Base-by-base conservation (phyloP, 805 yeast genomes). In the Debaryomyces tyrocola region DNA sequence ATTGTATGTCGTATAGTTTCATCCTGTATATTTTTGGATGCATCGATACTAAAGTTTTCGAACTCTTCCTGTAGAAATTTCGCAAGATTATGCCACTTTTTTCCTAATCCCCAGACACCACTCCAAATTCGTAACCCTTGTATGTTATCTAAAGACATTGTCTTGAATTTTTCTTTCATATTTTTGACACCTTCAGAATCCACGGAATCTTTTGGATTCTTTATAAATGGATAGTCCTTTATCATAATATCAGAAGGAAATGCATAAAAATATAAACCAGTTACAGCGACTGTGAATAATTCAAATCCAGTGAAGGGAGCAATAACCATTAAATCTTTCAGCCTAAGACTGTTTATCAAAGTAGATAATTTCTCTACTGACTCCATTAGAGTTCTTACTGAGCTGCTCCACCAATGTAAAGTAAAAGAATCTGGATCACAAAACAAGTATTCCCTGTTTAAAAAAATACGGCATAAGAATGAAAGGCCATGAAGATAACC, bases 231-330 rank as follows among this genome's bases (percentile, higher is more conserved):
- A 14, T 41, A 40, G 41, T 59, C 28, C 28, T 53, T 50, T n/a
- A 39, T 24, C n/a, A 59, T 40, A 11, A 62, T 46, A 14, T 52
- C 50, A 9, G 47, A 38, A 1, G 72, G 66, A 46, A 65, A 62
- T 0, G 64, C 57, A 18, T 63, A 48, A 27, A 67, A 54, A 29
- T 64, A 67, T 28, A 67, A 54, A 21, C 67, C 54, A 1, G 73
- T 68, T 17, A 66, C 67, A 3, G 70, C 66, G 24, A 60, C 54
- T 1, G 74, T 67, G 52, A 66, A 69, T 6, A 67, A 57, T 48
- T 69, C 65, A 45, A 69, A 67, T 6, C 70, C 69, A 4, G 73
- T 67, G 45, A 68, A 69, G 5, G 74, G 74, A 0, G 73, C 70
- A 21, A 64, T 54, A 4, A 67, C 66, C 66, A 69, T 64, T 37